A percentile compares a stretch with the other conserved stretches of the same genome.
phyloP scores from a whole-genome alignment of 2,329 filamentous ascomycete genomes.

The Paraphaeosphaeria sporulosa region DNA sequence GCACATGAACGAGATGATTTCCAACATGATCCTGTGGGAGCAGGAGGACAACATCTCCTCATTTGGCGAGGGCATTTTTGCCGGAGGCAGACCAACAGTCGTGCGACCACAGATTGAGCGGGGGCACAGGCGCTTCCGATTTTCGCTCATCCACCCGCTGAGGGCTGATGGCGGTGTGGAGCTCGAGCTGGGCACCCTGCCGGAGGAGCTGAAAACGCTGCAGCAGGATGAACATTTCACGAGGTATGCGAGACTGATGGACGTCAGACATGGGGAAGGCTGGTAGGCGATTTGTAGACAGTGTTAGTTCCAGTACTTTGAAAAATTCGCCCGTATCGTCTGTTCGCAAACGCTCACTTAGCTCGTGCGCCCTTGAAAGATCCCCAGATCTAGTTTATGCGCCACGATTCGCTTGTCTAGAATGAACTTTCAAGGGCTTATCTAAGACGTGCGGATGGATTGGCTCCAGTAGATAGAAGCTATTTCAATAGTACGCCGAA shows the following conservation, averaged over 20 bases:
- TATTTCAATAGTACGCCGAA: no score
- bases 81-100: slow-evolving; percentile 29
- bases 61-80: slow-evolving; percentile 32
- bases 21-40: slow-evolving; percentile 32
- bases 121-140: slow-evolving; percentile 31
- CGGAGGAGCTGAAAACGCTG: slow-evolving; percentile 57
- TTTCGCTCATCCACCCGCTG: slow-evolving; percentile 36
- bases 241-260: slow-evolving; percentile 40
- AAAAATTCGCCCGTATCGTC: no score
- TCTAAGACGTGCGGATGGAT: no score
- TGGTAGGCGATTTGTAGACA: no score
- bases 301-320: no score
- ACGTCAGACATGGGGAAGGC: background rate
- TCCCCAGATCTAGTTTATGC: no score
- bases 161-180: slow-evolving; percentile 32
- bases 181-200: slow-evolving; percentile 23
- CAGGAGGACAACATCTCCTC: slow-evolving; percentile 23
- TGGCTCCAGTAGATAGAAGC: no score
- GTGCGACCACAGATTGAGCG: slow-evolving; percentile 39
- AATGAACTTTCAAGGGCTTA: no score
- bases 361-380: no score
- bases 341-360: no score
- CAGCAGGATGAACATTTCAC: slow-evolving; percentile 54
- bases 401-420: no score
- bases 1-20: slow-evolving; percentile 35